Evolutionary conservation across 2,329 filamentous ascomycete species (phyloP), one percentile per base, ranked within the genome.

Genomic region (Aspergillus hortae): DNA sequence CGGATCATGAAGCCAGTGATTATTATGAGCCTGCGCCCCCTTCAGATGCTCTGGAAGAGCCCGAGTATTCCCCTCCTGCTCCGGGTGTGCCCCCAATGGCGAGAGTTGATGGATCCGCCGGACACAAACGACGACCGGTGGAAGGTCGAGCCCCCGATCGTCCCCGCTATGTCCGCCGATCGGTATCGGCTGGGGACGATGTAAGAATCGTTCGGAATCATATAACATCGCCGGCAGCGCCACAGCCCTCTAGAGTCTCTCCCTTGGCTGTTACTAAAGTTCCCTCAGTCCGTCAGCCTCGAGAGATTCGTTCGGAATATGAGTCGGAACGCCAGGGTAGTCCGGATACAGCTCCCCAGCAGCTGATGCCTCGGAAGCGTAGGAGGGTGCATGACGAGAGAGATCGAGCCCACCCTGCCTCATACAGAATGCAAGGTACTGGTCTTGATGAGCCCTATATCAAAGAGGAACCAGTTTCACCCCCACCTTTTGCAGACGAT

Each of bases 161-260:
- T 68, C 59, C 66, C 64, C 64, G 70, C 66, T 64, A 75, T 62
- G 56, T 70, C 66, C 60, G 76, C 68, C 58, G 73, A 15, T 60
- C 63, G 38, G 48, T 60, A 21, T 69, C 76, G 40, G 65, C 69
- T 27, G 62, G 70, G 27, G 67, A 72, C 48, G 71, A 81, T 47
- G 80, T 87, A 56, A 84, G 85, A 48, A 75, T 92, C 52, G 78
- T 92, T 61, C 84, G 85, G 64, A 86, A 85, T 60, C 87, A 91
- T 66, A 86, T 92, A 62, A 82, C 85, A 46, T 86, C 85, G 33
- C 87, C 87, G 40, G 74, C 87, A 64, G 89, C 89, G 47, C 88
- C 89, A 23, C 88, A 89, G 64, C 88, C 89, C 48, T 84, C 85
- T 45, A 86, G 89, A 64, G 84, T 84, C 21, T 82, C 82, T 23